Percentiles rank a stretch among this genome's conserved stretches.
phyloP scores from a whole-genome alignment of 352 stramenopile species.

The Globisporangium takayamanum region DNA sequence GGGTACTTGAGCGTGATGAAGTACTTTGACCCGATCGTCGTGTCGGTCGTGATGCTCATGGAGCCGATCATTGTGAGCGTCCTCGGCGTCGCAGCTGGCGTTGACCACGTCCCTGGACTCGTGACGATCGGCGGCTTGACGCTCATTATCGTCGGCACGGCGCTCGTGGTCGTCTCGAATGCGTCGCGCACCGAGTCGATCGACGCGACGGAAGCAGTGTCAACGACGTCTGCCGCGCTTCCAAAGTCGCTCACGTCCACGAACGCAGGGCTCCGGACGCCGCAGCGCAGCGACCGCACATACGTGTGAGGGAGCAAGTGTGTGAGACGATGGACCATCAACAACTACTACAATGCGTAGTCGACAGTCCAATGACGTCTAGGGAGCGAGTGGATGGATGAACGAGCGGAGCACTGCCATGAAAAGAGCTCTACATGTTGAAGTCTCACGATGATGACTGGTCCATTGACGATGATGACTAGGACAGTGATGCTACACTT shows the following conservation, averaged over 20 bases:
- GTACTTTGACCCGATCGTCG: conserved; percentile 90
- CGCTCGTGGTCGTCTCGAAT: conserved; percentile 71
- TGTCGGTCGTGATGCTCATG: conserved; percentile 83
- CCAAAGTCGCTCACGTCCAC: conserved; percentile 28
- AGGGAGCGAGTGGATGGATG: too few species aligned
- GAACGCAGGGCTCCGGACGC: conserved; percentile 16
- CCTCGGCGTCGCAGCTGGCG: conserved; percentile 65
- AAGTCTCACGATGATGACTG: too few species aligned
- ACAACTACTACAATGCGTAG: background rate
- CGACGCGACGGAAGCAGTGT: conserved; percentile 78
- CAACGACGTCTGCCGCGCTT: conserved; percentile 28
- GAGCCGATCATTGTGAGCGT: conserved; percentile 82
- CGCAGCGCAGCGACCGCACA: conserved; percentile 3
- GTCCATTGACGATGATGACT: too few species aligned
- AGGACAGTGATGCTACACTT: too few species aligned
- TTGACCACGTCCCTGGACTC: conserved; percentile 64
- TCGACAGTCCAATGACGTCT: too few species aligned
- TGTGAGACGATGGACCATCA: background rate
- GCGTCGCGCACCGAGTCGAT: conserved; percentile 74
- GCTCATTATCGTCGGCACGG: conserved; percentile 75
- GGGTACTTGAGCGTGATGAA: conserved; percentile 91
- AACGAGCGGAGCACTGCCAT: too few species aligned
- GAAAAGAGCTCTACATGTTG: too few species aligned
- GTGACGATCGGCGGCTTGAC: conserved; percentile 66
- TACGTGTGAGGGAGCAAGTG: conserved; percentile 1